These are phyloP conservation scores for Tulasnella sp. DNA, from an alignment of 768 basidiomycete species.

Conservation along the genomic window DNA sequence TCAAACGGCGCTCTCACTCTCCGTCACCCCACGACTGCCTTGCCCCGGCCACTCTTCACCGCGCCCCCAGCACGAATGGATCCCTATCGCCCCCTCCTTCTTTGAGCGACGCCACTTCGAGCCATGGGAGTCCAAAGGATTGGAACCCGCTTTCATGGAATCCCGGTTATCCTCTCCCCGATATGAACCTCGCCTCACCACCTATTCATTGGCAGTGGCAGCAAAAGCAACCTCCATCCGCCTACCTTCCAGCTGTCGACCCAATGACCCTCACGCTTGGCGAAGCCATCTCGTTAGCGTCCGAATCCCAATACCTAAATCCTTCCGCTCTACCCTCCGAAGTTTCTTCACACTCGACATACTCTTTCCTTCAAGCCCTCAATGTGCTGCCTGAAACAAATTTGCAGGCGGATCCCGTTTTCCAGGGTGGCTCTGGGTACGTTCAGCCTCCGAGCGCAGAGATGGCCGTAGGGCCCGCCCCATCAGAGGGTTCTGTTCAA, in stretches of 20 bases:
- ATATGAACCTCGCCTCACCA: neutral
- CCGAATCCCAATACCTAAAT: neutral
- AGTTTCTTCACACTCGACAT: neutral
- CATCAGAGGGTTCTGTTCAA: neutral
- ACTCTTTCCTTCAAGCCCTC: neutral
- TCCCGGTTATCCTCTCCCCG: neutral
- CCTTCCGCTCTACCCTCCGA: neutral
- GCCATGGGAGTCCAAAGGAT: slow-evolving; percentile 9
- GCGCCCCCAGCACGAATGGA: slow-evolving; percentile 8
- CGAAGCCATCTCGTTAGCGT: neutral
- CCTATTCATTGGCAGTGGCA: slow-evolving; percentile 6
- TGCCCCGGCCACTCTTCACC: neutral
- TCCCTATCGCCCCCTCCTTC: slow-evolving; percentile 23
- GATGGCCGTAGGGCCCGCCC: neutral
- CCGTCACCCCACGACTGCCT: slow-evolving; percentile 3
- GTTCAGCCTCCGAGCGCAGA: neutral
- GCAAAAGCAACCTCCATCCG: neutral
- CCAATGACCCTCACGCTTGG: neutral
- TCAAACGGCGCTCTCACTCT: slow-evolving; percentile 19
- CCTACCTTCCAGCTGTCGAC: neutral
- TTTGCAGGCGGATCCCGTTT: neutral
- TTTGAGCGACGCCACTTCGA: slow-evolving; percentile 13
- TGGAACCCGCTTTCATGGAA: neutral
- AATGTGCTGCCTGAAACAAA: neutral
- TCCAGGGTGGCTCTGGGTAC: neutral